Evolutionary conservation across 306 rosid genomes (phyloP).

Genomic region (Macrotyloma uniflorum): DNA sequence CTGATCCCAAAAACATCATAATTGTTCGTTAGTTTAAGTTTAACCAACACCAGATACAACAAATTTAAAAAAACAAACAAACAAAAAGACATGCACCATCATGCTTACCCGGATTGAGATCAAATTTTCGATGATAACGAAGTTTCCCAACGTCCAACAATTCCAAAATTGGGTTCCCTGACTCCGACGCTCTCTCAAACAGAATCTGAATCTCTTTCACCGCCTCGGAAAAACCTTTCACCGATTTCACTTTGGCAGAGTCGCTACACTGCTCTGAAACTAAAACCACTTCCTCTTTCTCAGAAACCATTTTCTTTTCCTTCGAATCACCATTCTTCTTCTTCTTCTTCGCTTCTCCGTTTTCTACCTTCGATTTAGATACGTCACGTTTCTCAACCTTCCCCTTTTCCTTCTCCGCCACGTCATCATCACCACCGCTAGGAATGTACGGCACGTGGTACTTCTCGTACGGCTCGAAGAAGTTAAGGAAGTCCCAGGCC

Average conservation of each 20-base stretch:
- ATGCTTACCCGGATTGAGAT: conserved; percentile 55
- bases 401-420: conserved; percentile 32
- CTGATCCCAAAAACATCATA: conserved; percentile 39
- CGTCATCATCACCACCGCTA: not conserved
- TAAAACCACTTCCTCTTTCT: conserved; percentile 29
- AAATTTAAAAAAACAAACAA: not conserved
- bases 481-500: conserved; percentile 81
- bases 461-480: conserved; percentile 76
- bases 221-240: conserved; percentile 47
- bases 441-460: conserved; percentile 53
- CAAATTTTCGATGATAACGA: conserved; percentile 50
- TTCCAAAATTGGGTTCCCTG: conserved; percentile 59
- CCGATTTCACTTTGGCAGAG: conserved; percentile 11
- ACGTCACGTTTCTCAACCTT: conserved; percentile 9
- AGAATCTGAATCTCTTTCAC: conserved; percentile 65
- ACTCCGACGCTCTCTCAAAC: conserved; percentile 67
- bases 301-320: conserved; percentile 2
- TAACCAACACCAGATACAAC: not conserved
- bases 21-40: conserved; percentile 3
- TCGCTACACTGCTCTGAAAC: conserved; percentile 35
- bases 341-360: conserved; percentile 25
- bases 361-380: conserved; percentile 18
- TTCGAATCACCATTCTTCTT: not conserved
- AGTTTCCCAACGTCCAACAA: conserved; percentile 58
- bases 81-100: not conserved